Evolutionary conservation across 495 filamentous ascomycete species (phyloP), one percentile per base, ranked within the genome.

Genomic region (Annulohypoxylon nitens): DNA sequence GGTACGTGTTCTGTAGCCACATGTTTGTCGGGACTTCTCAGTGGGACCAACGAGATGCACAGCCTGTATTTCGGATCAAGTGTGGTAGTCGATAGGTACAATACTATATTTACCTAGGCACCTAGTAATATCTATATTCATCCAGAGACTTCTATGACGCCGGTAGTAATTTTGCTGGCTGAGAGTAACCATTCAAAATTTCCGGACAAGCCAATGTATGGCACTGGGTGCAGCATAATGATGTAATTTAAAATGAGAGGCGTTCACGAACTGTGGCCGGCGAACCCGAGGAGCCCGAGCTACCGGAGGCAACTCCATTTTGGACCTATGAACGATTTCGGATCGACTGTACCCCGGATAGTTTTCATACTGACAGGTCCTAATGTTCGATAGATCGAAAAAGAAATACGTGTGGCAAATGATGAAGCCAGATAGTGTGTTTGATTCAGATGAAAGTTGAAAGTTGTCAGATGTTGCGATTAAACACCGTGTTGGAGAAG

Each of bases 381-480:
- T 23, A 23, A 23, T 23, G 20, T 18, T 26, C 2, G 48, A 20
- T 26, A 26, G 18, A 25, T 25, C 9, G 18, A 26, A 20, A 51
- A 25, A 20, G 18, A 20, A 51, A 26, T 51, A 10, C 9, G 25
- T 18, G 61, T 54, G 37, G n/a, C 25, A 30, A 33, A 12, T 7
- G 16, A 30, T 55, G 30, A 57, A 41, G 62, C 43, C 34, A 65
- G 51, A 65, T 55, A 30, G 2, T 55, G 57, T 57, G 36, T 57
- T 45, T 41, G 43, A 60, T 60, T 43, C 1, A 26, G 10, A 12
- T 36, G 14, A 20, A 18, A 64, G 23, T 64, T 54, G 18, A 20
- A 18, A 64, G 23, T 64, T 54, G 18, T 50, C n/a, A 55, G 26
- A 16, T 34, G 10, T 55, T 34, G 51, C 51, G 12, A 57, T 57